phyloP scores from a whole-genome alignment of 768 basidiomycete species.

The Megacollybia marginata region DNA sequence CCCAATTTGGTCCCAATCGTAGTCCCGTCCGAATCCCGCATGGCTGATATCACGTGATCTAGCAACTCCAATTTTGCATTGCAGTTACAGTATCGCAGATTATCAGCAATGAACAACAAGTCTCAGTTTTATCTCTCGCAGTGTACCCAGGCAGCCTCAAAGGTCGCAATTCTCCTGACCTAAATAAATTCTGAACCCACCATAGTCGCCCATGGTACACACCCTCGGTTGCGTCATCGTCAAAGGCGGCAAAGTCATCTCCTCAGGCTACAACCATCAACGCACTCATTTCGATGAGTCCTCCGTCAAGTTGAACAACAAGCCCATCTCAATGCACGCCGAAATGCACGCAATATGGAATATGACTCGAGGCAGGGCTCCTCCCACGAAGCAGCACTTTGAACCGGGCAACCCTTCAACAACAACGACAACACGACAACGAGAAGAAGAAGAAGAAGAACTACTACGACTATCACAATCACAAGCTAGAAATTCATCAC shows the following conservation, averaged over 20 bases:
- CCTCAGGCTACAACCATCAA: constrained; percentile 47
- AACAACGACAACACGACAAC: constrained; percentile 10
- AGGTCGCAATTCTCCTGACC: constrained; percentile 15
- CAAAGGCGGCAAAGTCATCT: constrained; percentile 50
- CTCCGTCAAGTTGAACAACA: constrained; percentile 30
- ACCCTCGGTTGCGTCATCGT: constrained; percentile 39
- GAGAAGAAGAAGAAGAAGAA: constrained; percentile 3
- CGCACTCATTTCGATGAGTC: constrained; percentile 45
- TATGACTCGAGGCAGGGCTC: constrained; percentile 39
- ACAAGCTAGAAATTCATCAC: constrained; percentile 5
- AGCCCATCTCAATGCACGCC: constrained; percentile 42
- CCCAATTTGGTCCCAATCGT: too few species aligned
- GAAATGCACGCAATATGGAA: constrained; percentile 56
- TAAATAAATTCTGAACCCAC: background rate
- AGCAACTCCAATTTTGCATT: too few species aligned
- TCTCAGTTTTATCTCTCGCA: constrained; percentile 43
- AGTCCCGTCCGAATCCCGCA: too few species aligned
- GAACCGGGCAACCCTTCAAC: constrained; percentile 20
- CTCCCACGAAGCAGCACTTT: constrained; percentile 49
- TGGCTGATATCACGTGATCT: too few species aligned
- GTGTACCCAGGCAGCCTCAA: constrained; percentile 40
- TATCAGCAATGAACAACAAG: constrained; percentile 34
- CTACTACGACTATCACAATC: constrained; percentile 6
- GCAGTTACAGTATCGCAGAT: constrained; percentile 13
- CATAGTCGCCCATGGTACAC: constrained; percentile 36